These are phyloP conservation scores for Digitaria exilis DNA, from an alignment of 202 grass and related monocot genomes.

Conservation along the genomic window DNA sequence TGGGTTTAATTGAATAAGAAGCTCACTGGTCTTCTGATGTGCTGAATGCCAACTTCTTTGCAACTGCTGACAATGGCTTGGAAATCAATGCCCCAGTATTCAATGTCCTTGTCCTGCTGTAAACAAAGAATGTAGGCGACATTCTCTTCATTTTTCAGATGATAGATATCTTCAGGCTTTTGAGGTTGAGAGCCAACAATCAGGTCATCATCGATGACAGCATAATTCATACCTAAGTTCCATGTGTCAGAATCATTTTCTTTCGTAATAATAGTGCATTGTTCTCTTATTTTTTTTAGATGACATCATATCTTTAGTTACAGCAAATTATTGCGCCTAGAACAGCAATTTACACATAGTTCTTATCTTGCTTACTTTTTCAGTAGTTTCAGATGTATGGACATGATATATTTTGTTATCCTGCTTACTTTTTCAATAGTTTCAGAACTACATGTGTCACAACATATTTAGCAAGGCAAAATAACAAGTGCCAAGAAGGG, in stretches of 20 bases:
- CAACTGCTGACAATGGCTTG: constrained; percentile 62
- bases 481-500: background rate
- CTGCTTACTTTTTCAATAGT: background rate
- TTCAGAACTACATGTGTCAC: background rate
- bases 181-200: constrained; percentile 96
- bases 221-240: constrained; percentile 82
- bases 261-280: background rate
- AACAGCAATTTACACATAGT: background rate
- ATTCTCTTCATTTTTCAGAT: constrained; percentile 74
- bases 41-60: constrained; percentile 70
- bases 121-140: constrained; percentile 85
- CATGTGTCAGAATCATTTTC: background rate
- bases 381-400: too few species aligned
- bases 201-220: constrained; percentile 73
- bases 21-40: constrained; percentile 80
- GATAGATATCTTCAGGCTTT: constrained; percentile 78
- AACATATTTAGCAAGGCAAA: background rate
- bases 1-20: background rate
- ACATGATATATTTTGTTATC: background rate
- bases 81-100: constrained; percentile 92
- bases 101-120: constrained; percentile 89
- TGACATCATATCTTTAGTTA: background rate
- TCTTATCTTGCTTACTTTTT: too few species aligned
- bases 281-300: background rate
- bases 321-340: background rate